phyloP scores from a whole-genome alignment of 768 basidiomycete species.

The Xerocomellus amylosporus region DNA sequence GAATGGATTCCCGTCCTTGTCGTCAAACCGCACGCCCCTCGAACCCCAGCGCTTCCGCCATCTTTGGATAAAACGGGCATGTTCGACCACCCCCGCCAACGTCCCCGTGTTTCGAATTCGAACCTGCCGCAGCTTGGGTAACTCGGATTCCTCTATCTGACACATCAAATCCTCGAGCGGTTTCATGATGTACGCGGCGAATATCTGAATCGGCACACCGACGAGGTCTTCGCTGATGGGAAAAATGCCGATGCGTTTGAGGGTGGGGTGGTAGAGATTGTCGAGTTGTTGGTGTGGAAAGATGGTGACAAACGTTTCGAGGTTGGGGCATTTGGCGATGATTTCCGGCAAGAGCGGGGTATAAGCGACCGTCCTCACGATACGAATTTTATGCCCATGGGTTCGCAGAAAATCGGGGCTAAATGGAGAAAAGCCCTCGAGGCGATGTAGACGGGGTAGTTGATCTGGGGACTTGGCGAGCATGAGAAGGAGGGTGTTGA shows the following conservation, averaged over 20 bases:
- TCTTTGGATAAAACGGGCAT: conserved; percentile 24
- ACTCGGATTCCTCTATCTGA: conserved; percentile 35
- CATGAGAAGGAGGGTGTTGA: conserved; percentile 41
- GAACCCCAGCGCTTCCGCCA: conserved; percentile 31
- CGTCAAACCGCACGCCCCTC: conserved; percentile 31
- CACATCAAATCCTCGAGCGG: conserved; percentile 41
- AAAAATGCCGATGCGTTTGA: conserved; percentile 43
- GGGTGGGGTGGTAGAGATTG: conserved; percentile 36
- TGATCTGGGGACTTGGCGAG: conserved; percentile 34
- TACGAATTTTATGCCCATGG: conserved; percentile 42
- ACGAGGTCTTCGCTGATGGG: conserved; percentile 40
- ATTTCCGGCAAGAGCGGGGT: conserved; percentile 35
- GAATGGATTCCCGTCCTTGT: conserved; percentile 30
- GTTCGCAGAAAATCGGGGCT: conserved; percentile 39
- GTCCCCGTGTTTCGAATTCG: conserved; percentile 42
- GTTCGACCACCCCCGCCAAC: conserved; percentile 32
- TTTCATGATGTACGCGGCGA: conserved; percentile 38
- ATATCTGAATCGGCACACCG: conserved; percentile 37
- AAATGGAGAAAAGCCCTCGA: conserved; percentile 44
- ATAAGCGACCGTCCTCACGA: conserved; percentile 38
- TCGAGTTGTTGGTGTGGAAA: conserved; percentile 36
- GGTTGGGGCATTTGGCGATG: conserved; percentile 40
- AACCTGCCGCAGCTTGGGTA: conserved; percentile 37
- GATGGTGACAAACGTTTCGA: conserved; percentile 40
- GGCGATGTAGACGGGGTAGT: conserved; percentile 40